Percentiles rank a stretch among this genome's conserved stretches.
phyloP scores from a whole-genome alignment of 2,329 filamentous ascomycete genomes.

The Colletotrichum chlorophyti region DNA sequence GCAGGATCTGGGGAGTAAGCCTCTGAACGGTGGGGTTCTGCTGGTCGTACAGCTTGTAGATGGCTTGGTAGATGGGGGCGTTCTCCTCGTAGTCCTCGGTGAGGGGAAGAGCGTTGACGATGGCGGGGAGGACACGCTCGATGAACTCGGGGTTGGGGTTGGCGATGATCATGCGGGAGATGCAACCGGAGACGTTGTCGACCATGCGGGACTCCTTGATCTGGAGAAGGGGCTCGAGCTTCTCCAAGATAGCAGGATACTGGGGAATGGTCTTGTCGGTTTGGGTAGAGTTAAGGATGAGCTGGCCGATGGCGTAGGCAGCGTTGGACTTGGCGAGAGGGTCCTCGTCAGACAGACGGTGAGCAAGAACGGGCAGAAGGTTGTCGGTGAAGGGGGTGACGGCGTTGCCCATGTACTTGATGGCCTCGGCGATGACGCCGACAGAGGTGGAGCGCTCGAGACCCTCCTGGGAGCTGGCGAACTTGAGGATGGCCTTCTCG shows the following conservation, averaged over 20 bases:
- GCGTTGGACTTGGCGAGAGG: slow-evolving; percentile 94
- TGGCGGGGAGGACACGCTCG: slow-evolving; percentile 78
- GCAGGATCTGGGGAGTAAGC: slow-evolving; percentile 73
- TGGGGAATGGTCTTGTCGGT: slow-evolving; percentile 73
- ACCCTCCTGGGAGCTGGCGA: slow-evolving; percentile 83
- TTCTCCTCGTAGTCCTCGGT: slow-evolving; percentile 98
- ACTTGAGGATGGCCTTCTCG: slow-evolving; percentile 89
- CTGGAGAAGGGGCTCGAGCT: slow-evolving; percentile 85
- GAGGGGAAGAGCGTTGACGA: slow-evolving; percentile 82
- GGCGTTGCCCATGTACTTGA: slow-evolving; percentile 81
- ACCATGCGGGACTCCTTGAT: slow-evolving; percentile 81
- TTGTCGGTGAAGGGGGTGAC: slow-evolving; percentile 81
- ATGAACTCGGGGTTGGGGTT: slow-evolving; percentile 85
- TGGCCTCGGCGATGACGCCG: slow-evolving; percentile 90
- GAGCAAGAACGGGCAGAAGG: slow-evolving; percentile 81
- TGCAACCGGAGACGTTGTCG: slow-evolving; percentile 92
- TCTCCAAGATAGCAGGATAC: slow-evolving; percentile 80
- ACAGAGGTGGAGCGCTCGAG: slow-evolving; percentile 90
- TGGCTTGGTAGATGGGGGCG: slow-evolving; percentile 88
- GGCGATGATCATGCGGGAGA: slow-evolving; percentile 90
- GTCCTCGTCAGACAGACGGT: slow-evolving; percentile 89
- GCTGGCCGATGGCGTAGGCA: slow-evolving; percentile 86
- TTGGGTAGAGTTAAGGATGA: slow-evolving; percentile 82
- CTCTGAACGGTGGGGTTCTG: slow-evolving; percentile 73
- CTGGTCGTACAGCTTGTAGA: slow-evolving; percentile 81